phyloP scores from a whole-genome alignment of 345 rosid species.

The Rhodamnia rubescens region DNA sequence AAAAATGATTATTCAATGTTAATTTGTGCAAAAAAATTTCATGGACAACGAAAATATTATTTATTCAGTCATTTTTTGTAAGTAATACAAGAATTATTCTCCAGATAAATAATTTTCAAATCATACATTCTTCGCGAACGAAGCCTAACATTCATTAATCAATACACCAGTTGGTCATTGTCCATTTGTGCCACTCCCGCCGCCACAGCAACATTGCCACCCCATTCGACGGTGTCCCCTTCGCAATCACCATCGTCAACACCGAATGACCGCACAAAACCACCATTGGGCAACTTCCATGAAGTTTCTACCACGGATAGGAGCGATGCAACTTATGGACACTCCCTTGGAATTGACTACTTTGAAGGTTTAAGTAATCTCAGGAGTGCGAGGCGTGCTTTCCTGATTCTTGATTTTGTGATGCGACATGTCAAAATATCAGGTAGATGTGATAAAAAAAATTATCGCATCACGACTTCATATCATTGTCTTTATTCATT shows the following conservation, averaged over 20 bases:
- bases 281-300: background rate
- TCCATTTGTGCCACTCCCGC: background rate
- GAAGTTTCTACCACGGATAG: background rate
- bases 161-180: too few relatives aligned
- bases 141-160: too few relatives aligned
- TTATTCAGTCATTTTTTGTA: too few relatives aligned
- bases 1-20: too few relatives aligned
- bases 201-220: background rate
- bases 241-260: background rate
- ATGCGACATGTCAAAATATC: background rate
- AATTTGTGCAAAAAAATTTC: too few relatives aligned
- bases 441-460: too few relatives aligned
- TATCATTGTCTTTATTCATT: background rate
- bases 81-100: too few relatives aligned
- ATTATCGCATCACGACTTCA: too few relatives aligned
- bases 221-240: background rate
- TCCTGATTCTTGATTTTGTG: background rate
- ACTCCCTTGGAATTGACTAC: background rate
- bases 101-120: too few relatives aligned
- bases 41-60: too few relatives aligned
- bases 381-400: background rate
- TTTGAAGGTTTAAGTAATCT: background rate
- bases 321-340: background rate
- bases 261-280: background rate
- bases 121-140: too few relatives aligned